A percentile compares a stretch with the other conserved stretches of the same genome.
Evolutionary conservation across 306 rosid genomes (phyloP).

Genomic region (Trifolium dubium): DNA sequence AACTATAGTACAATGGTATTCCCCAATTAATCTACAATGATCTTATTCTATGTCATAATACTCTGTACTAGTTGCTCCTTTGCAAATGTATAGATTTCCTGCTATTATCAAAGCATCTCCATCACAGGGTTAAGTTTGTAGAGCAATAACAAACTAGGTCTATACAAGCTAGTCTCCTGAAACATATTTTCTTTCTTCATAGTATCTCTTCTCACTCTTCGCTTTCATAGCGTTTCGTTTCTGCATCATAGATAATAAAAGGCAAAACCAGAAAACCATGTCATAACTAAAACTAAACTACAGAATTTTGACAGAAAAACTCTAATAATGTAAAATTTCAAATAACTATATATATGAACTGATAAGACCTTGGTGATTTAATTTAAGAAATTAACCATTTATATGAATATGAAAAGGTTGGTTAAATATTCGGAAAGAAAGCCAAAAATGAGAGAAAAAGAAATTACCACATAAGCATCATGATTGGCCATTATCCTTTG

Average conservation of each 20-base stretch:
- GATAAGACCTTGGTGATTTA: neutral
- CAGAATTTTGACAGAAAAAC: slow-evolving; percentile 14
- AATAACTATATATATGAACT: neutral
- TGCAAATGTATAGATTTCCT: slow-evolving; percentile 32
- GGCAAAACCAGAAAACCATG: slow-evolving; percentile 17
- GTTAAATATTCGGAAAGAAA: neutral
- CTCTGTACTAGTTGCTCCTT: slow-evolving; percentile 41
- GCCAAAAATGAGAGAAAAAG: neutral
- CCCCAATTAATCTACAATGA: slow-evolving; percentile 32
- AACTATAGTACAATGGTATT: slow-evolving; percentile 31
- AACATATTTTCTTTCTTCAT: slow-evolving; percentile 73
- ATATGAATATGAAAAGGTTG: neutral
- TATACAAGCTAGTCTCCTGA: slow-evolving; percentile 70
- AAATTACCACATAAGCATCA: slow-evolving; percentile 80
- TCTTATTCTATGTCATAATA: slow-evolving; percentile 36
- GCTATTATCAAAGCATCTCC: slow-evolving; percentile 40
- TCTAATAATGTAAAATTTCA: slow-evolving; percentile 1
- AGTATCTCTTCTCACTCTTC: slow-evolving; percentile 83
- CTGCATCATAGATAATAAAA: slow-evolving; percentile 53
- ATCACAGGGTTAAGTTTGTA: slow-evolving; percentile 39
- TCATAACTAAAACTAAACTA: slow-evolving; percentile 3
- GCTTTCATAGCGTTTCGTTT: slow-evolving; percentile 88
- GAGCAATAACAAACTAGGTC: slow-evolving; percentile 39
- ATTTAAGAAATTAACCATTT: neutral
- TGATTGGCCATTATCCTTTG: slow-evolving; percentile 93